A percentile compares a stretch with the other conserved stretches of the same genome.
phyloP scores from a whole-genome alignment of 2,329 filamentous ascomycete genomes.

The Pestalotiopsis sp. region DNA sequence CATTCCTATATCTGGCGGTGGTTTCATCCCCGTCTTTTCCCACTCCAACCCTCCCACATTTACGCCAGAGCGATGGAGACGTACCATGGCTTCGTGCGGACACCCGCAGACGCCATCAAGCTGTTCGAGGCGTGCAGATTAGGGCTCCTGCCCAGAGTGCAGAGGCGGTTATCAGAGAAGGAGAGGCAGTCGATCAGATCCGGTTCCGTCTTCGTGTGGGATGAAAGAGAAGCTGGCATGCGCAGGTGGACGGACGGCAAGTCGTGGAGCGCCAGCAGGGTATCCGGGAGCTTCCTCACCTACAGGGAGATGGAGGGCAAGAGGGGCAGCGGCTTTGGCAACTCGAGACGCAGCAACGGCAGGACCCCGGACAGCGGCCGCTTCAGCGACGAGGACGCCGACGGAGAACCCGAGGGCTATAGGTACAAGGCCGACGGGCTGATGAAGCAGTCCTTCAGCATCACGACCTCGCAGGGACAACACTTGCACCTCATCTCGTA shows the following conservation, averaged over 20 bases:
- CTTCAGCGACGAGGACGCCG: slow-evolving; percentile 82
- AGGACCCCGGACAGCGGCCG: slow-evolving; percentile 85
- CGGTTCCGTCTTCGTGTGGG: slow-evolving; percentile 99
- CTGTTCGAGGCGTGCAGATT: slow-evolving; percentile 96
- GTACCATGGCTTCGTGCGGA: slow-evolving; percentile 91
- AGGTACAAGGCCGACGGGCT: slow-evolving; percentile 94
- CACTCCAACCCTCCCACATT: slow-evolving; percentile 15
- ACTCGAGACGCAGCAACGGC: slow-evolving; percentile 58
- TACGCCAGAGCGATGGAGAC: slow-evolving; percentile 75
- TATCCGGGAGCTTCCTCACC: slow-evolving; percentile 95
- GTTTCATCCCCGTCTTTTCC: background rate
- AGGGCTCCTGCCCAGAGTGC: slow-evolving; percentile 86
- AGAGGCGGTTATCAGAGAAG: slow-evolving; percentile 92
- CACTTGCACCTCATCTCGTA: slow-evolving; percentile 98
- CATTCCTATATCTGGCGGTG: background rate
- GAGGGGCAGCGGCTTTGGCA: slow-evolving; percentile 76
- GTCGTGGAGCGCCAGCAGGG: slow-evolving; percentile 96
- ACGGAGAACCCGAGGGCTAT: slow-evolving; percentile 86
- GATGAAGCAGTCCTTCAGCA: slow-evolving; percentile 99
- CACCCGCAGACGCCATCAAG: slow-evolving; percentile 95
- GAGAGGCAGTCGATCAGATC: slow-evolving; percentile 95
- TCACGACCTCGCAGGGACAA: slow-evolving; percentile 85
- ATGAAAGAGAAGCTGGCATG: slow-evolving; percentile 98
- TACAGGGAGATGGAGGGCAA: slow-evolving; percentile 99
- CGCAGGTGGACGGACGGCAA: slow-evolving; percentile 98